Evolutionary conservation across 345 rosid species (phyloP).

Genomic region (Erysimum cheiranthoides): DNA sequence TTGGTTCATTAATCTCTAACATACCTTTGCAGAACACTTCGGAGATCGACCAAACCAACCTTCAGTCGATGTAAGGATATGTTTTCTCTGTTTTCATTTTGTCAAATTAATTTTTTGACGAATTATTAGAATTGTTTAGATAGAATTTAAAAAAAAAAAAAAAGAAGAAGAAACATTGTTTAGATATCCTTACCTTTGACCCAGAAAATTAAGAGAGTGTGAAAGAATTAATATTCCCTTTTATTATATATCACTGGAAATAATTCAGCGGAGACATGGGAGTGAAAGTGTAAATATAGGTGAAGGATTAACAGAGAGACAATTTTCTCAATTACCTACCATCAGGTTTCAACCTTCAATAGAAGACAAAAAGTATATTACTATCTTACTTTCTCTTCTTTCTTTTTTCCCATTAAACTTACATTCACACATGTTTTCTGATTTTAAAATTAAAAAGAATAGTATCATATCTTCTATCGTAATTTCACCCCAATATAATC

Average conservation of each 20-base stretch:
- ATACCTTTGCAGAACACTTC: constrained; percentile 13
- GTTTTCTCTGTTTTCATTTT: too few relatives aligned
- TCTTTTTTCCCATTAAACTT: background rate
- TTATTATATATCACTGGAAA: background rate
- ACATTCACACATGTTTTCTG: background rate
- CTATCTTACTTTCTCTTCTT: background rate
- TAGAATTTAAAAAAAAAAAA: too few relatives aligned
- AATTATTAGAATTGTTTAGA: too few relatives aligned
- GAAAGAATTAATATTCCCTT: too few relatives aligned
- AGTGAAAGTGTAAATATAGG: background rate
- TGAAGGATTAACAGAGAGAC: constrained; percentile 22
- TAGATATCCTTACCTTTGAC: too few relatives aligned
- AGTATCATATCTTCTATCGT: background rate
- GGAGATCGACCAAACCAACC: constrained; percentile 2
- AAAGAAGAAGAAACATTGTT: too few relatives aligned
- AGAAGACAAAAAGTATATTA: constrained; percentile 33
- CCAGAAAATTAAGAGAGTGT: too few relatives aligned
- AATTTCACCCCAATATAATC: background rate
- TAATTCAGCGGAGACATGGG: background rate
- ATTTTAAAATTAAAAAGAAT: background rate
- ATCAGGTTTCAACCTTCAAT: constrained; percentile 29
- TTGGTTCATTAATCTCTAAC: background rate
- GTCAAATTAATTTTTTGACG: too few relatives aligned
- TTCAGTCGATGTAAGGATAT: constrained; percentile 6
- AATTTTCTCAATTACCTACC: constrained; percentile 20